phyloP scores from a whole-genome alignment of 2,329 filamentous ascomycete species.

The Fusarium continuum region DNA sequence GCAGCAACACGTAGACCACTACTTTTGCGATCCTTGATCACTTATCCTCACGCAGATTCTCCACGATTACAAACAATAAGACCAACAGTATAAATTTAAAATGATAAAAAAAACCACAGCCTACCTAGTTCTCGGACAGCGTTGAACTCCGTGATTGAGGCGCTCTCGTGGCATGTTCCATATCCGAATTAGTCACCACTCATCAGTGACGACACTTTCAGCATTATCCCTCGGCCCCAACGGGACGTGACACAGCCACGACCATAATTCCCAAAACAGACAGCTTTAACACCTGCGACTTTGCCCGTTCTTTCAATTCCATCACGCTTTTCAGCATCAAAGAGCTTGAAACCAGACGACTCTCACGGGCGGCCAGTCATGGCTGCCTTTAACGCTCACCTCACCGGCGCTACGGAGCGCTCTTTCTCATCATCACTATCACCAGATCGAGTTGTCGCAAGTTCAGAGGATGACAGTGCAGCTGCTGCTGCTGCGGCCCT shows the following conservation, averaged over 20 bases:
- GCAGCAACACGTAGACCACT: slow-evolving; percentile 8
- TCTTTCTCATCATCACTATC: slow-evolving; percentile 61
- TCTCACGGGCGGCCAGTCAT: slow-evolving; percentile 23
- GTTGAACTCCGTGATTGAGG: neutral
- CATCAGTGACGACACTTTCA: slow-evolving; percentile 27
- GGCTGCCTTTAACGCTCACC: slow-evolving; percentile 36
- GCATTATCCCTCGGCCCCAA: slow-evolving; percentile 1
- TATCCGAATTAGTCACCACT: slow-evolving; percentile 14
- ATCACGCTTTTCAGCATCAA: neutral
- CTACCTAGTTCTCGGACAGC: neutral
- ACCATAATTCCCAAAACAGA: neutral
- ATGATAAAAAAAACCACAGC: neutral
- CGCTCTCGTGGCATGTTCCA: neutral
- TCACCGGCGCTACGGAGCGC: slow-evolving; percentile 33
- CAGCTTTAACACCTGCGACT: slow-evolving; percentile 2
- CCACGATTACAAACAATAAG: too few species aligned
- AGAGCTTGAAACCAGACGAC: neutral
- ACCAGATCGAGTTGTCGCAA: slow-evolving; percentile 47
- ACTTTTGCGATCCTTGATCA: neutral
- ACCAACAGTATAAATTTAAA: neutral
- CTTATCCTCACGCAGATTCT: too few species aligned
- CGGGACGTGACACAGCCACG: slow-evolving; percentile 16
- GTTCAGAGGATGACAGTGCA: slow-evolving; percentile 49
- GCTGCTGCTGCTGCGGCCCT: slow-evolving; percentile 55
- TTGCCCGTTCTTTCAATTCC: neutral